A percentile compares a stretch with the other conserved stretches of the same genome.
Evolutionary conservation across 805 yeast species (phyloP).

Genomic region (Priceomyces carsonii): DNA sequence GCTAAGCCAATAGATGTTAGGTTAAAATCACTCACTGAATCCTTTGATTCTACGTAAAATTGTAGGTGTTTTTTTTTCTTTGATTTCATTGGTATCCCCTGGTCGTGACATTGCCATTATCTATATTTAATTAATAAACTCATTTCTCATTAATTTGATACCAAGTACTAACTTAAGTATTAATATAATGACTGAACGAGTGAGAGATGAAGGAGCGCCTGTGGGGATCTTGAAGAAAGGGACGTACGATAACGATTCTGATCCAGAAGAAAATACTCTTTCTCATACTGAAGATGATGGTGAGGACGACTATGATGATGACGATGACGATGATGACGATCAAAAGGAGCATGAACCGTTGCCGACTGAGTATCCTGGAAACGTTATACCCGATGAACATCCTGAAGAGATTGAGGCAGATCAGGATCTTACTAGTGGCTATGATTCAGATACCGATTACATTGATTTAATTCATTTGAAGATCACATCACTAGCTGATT

Average conservation of each 20-base stretch:
- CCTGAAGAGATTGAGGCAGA: conserved; percentile 68
- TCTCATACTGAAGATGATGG: conserved; percentile 20
- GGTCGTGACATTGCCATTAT: not conserved
- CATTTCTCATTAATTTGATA: not conserved
- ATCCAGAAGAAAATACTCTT: conserved; percentile 4
- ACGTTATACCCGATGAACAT: conserved; percentile 43
- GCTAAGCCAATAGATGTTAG: no score
- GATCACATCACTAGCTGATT: conserved; percentile 60
- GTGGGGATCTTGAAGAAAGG: conserved; percentile 9
- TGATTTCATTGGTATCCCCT: no score
- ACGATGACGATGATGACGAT: conserved; percentile 20
- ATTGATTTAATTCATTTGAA: conserved; percentile 73
- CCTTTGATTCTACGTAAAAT: no score
- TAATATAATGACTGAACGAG: not conserved
- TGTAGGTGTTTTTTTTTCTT: no score
- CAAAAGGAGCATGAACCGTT: conserved; percentile 29
- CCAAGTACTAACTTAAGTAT: not conserved
- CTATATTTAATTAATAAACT: not conserved
- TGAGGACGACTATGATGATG: conserved; percentile 26
- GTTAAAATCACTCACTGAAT: no score
- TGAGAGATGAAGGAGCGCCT: not conserved
- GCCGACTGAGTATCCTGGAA: conserved; percentile 46
- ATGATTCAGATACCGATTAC: conserved; percentile 56
- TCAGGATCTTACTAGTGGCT: conserved; percentile 57
- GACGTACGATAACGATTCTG: conserved; percentile 5